Evolutionary conservation across 768 basidiomycete species (phyloP).

Genomic region (Xerocomellus amylosporus): DNA sequence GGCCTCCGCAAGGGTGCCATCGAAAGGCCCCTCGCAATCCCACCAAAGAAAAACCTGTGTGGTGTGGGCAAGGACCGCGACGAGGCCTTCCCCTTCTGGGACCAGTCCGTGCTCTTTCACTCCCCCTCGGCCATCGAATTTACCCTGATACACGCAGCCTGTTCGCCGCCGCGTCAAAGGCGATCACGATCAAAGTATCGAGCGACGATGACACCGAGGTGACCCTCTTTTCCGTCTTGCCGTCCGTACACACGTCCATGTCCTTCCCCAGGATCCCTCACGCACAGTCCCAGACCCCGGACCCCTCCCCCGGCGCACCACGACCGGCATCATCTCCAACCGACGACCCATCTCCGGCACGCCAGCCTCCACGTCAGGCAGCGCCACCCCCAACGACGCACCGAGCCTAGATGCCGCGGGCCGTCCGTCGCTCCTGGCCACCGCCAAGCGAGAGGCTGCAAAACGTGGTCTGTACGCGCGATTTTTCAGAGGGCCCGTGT

Average conservation of each 20-base stretch:
- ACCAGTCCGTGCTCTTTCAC: constrained; percentile 65
- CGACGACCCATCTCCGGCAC: constrained; percentile 55
- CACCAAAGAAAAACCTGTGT: constrained; percentile 80
- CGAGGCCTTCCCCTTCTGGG: constrained; percentile 97
- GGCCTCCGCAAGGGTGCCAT: constrained; percentile 85
- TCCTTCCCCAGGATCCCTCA: constrained; percentile 10
- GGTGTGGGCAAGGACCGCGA: constrained; percentile 93
- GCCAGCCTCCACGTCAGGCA: constrained; percentile 45
- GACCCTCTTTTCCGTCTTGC: background rate
- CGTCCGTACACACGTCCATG: background rate
- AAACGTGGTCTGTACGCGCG: constrained; percentile 69
- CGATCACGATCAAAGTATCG: constrained; percentile 69
- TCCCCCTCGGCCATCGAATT: background rate
- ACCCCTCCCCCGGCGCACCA: constrained; percentile 51
- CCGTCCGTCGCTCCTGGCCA: constrained; percentile 51
- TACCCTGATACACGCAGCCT: constrained; percentile 34
- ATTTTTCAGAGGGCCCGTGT: constrained; percentile 76
- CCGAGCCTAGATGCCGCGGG: background rate
- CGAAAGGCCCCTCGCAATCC: constrained; percentile 67
- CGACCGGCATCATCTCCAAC: constrained; percentile 75
- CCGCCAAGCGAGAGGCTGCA: constrained; percentile 78
- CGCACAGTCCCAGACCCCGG: constrained; percentile 8
- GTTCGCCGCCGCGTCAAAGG: constrained; percentile 77
- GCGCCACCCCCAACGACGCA: constrained; percentile 29
- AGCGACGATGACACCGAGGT: constrained; percentile 38